phyloP scores from a whole-genome alignment of 495 filamentous ascomycete genomes.

The Neurospora sp. region DNA sequence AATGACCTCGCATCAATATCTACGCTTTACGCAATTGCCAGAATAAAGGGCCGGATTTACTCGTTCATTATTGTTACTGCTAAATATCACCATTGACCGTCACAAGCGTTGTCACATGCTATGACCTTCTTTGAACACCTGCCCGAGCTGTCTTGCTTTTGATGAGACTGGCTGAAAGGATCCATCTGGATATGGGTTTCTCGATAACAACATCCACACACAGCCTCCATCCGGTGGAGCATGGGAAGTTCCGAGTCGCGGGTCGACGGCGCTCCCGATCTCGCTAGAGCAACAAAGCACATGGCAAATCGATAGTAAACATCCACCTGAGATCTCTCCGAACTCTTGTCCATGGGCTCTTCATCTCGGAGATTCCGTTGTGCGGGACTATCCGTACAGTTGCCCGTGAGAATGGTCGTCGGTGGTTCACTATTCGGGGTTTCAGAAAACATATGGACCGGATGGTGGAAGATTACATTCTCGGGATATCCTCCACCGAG shows the following conservation, averaged over 20 bases:
- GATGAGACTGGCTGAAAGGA: background rate
- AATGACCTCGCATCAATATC: background rate
- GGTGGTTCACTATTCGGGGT: background rate
- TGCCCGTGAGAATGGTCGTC: background rate
- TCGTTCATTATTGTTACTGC: background rate
- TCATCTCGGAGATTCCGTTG: background rate
- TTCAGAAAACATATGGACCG: background rate
- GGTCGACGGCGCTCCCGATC: background rate
- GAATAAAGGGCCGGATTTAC: background rate
- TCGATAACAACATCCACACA: background rate
- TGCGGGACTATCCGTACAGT: background rate
- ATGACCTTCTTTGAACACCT: background rate
- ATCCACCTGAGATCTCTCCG: no score
- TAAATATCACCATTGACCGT: background rate
- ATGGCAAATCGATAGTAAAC: background rate
- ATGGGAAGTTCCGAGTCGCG: background rate
- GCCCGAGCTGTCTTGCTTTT: background rate
- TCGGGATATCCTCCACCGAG: constrained; percentile 11
- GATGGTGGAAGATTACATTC: background rate
- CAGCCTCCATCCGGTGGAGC: background rate
- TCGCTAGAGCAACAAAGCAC: background rate
- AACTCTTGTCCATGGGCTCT: background rate
- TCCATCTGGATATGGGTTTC: background rate
- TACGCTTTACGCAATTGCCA: background rate
- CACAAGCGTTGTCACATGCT: background rate